Evolutionary conservation across 345 rosid genomes (phyloP).

Genomic region (Rhizophora apiculata): DNA sequence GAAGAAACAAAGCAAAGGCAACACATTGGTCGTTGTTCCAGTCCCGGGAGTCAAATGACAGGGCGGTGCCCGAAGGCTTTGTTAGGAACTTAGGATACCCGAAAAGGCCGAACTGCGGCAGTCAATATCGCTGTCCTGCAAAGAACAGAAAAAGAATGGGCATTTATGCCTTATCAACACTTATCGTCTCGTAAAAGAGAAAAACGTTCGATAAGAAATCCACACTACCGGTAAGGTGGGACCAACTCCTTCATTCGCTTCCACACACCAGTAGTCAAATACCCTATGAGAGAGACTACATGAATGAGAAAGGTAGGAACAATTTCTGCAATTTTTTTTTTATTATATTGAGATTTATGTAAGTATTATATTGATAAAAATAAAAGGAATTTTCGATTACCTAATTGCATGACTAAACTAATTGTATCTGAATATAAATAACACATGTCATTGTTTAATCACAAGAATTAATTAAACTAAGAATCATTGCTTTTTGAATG

Average conservation of each 20-base stretch:
- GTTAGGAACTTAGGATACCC: conserved; percentile 5
- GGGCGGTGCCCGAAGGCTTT: conserved; percentile 15
- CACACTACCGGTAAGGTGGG: background rate
- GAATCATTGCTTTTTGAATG: too few relatives aligned
- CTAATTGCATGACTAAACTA: too few relatives aligned
- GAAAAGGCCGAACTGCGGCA: background rate
- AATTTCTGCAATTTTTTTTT: too few relatives aligned
- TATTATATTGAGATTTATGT: too few relatives aligned
- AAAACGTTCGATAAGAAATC: conserved; percentile 16
- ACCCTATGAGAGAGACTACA: too few relatives aligned
- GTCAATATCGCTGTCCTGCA: background rate
- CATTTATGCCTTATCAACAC: conserved; percentile 22
- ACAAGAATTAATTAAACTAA: too few relatives aligned
- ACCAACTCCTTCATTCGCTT: background rate
- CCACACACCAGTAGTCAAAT: background rate
- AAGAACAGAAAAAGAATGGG: background rate
- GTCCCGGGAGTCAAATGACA: background rate
- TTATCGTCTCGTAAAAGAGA: background rate
- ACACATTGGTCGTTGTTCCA: background rate
- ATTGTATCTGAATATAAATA: too few relatives aligned
- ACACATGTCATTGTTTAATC: too few relatives aligned
- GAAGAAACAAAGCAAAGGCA: background rate
- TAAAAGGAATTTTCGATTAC: too few relatives aligned
- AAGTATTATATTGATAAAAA: too few relatives aligned
- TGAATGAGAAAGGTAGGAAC: too few relatives aligned